Conservation (phyloP, 2,329 filamentous ascomycete genomes). For the Salinomyces thailandicus region DNA sequence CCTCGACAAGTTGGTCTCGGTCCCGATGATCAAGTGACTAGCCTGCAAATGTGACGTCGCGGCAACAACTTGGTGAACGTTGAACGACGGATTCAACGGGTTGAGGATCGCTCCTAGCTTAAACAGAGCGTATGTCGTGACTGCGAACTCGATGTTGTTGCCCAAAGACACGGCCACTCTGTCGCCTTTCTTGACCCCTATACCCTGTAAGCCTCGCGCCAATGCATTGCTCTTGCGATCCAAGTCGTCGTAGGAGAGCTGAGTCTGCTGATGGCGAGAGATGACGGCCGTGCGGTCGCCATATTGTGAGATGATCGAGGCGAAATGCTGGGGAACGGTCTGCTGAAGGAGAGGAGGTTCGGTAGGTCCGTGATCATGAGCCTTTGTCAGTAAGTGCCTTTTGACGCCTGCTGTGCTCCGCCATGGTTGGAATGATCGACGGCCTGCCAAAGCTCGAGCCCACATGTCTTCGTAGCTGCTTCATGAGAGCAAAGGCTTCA, state of each 20-base stretch:
- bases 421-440: slow-evolving; percentile 5
- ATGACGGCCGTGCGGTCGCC: slow-evolving; percentile 55
- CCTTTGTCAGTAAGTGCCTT: slow-evolving; percentile 17
- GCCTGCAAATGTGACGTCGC: slow-evolving; percentile 67
- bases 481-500: too few species aligned
- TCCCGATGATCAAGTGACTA: slow-evolving; percentile 68
- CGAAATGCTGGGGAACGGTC: slow-evolving; percentile 65
- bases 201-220: slow-evolving; percentile 54
- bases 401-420: neutral
- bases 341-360: slow-evolving; percentile 54
- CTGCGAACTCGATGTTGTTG: slow-evolving; percentile 74
- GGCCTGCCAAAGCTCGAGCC: slow-evolving; percentile 14
- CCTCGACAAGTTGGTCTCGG: slow-evolving; percentile 71
- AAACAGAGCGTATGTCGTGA: slow-evolving; percentile 78
- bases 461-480: slow-evolving; percentile 12
- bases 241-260: slow-evolving; percentile 63
- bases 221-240: slow-evolving; percentile 67
- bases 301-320: slow-evolving; percentile 50
- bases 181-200: slow-evolving; percentile 71
- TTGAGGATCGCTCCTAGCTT: slow-evolving; percentile 89
- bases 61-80: slow-evolving; percentile 62
- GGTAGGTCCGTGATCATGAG: slow-evolving; percentile 21
- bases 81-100: slow-evolving; percentile 89
- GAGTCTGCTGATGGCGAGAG: slow-evolving; percentile 50
- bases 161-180: slow-evolving; percentile 78